Base-by-base conservation (phyloP, 192 early-diverging fungal genomes). In the Backusella westeae region DNA sequence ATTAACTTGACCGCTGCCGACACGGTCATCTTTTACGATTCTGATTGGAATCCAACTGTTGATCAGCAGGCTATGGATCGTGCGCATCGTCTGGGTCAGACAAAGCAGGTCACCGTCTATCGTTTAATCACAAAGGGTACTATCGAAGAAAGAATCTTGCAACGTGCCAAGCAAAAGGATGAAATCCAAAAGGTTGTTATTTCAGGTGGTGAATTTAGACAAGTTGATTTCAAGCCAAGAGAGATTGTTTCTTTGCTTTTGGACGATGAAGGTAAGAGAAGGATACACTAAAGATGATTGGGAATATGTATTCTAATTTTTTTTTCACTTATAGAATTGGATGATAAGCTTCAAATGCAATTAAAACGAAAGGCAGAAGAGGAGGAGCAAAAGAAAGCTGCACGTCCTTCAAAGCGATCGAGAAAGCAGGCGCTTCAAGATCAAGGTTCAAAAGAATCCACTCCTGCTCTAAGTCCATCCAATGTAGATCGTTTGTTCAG, bases 181-280 rank as follows among this genome's bases (percentile, higher is more conserved):
- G 92, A 97, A 78, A 96, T 96, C 23, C 96, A 97, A 77, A 94
- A 94, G 69, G 94, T 97, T 1, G 96, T 97, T 44, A 96, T 97
- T 74, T 92, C 94, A 19, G 96, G 96, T n/a, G 94, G 94, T 6
- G 94, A 95, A 72, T 91, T 91, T 78, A 91, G 90, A 80, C 89
- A 87, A 82, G 92, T 94, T 29, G 94, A 95, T 67, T 93, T 94
- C 49, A 97, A 94, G 81, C 93, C 96, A 15, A 92, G 94, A 68
- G 96, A 97, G 80, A 94, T 97, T 78, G 90, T 95, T 42, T 93
- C 93, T 34, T 82, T 96, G 73, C 81, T 97, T 66, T 78, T 97
- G 42, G 95, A 93, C 75, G 95, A 97, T 72, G 89, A 90, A 73
- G 82, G 77, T 78, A 73, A 39, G 32, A 29, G 32, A 29, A 74